Base-by-base conservation (phyloP, 1,284 basidiomycete genomes). In the Phellopilus nigrolimitatus region DNA sequence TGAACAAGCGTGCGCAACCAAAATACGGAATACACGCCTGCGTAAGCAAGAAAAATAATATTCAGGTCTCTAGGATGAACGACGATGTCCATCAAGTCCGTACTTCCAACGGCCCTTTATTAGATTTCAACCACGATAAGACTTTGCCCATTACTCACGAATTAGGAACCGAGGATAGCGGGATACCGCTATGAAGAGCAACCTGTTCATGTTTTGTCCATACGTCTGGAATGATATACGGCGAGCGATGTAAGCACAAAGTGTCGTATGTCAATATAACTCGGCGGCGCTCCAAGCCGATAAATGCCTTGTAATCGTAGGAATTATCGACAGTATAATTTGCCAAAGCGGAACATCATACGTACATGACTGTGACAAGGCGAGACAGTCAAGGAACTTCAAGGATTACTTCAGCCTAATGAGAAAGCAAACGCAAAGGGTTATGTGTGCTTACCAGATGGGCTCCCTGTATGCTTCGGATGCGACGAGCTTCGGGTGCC, bases 1-100 rank as follows among this genome's bases (percentile, higher is more conserved):
- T 7, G 15, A 33, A 49, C 27, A 31, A n/a, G 6, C 36, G 8
- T 37, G 45, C 9, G 19, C 10, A 42, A 9, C 27, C 21, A 12
- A 34, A 12, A n/a, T n/a, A 43, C 37, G 12, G 39, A 33, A 39
- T 24, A 60, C 68, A 57, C 61, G 79, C 88, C 88, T 71, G 84
- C 82, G 66, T 92, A 95, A 1, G 82, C 90, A 22, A 95, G 72
- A 44, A 95, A 83, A 6, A 95, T 60, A 15, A 86, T 71, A 63
- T 91, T 90, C 36, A 95, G 66, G 62, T 95, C 82, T 51, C 88
- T 74, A 1, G 93, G 93, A 66, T 94, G 90, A 15, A 82, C 69
- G 4, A 84, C 73, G 12, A 82, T 64, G 52, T 90, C 88, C 8
- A 88, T 38, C 13, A 49, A 12, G 7, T 48, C 38, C 25, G 51